phyloP scores from a whole-genome alignment of 495 filamentous ascomycete species.

The Penicillium argentinense region DNA sequence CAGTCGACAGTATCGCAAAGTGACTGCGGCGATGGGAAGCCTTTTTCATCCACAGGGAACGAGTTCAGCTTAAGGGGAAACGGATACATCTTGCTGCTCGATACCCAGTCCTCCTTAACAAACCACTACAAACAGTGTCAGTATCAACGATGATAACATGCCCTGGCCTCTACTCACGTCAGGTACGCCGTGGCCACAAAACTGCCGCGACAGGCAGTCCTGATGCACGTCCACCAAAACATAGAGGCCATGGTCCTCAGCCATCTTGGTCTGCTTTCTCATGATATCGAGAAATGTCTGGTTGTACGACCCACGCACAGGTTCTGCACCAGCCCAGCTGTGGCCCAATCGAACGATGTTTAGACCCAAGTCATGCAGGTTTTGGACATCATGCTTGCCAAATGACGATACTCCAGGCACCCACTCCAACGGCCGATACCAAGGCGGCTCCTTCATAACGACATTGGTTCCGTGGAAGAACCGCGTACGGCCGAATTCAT shows the following conservation, averaged over 20 bases:
- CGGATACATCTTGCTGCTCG: conserved; percentile 12
- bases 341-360: conserved; percentile 17
- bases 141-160: conserved; percentile 5
- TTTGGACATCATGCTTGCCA: conserved; percentile 18
- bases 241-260: conserved; percentile 20
- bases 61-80: conserved; percentile 12
- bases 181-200: conserved; percentile 14
- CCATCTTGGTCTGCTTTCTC: conserved; percentile 19
- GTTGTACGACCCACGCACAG: conserved; percentile 16
- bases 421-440: conserved; percentile 16
- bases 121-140: conserved; percentile 13
- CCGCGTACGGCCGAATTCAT: conserved; percentile 14
- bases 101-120: conserved; percentile 14
- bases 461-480: conserved; percentile 20
- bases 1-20: conserved; percentile 17
- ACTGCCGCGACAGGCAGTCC: conserved; percentile 13
- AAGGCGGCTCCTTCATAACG: conserved; percentile 17
- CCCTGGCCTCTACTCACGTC: conserved; percentile 8
- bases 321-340: conserved; percentile 19
- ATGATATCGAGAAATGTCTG: conserved; percentile 22
- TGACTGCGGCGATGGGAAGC: conserved; percentile 12
- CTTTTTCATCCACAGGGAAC: conserved; percentile 9
- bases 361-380: conserved; percentile 15
- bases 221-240: conserved; percentile 20
- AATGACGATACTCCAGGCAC: conserved; percentile 15